Evolutionary conservation across 2,329 filamentous ascomycete genomes (phyloP).

Genomic region (Cercospora sesami): DNA sequence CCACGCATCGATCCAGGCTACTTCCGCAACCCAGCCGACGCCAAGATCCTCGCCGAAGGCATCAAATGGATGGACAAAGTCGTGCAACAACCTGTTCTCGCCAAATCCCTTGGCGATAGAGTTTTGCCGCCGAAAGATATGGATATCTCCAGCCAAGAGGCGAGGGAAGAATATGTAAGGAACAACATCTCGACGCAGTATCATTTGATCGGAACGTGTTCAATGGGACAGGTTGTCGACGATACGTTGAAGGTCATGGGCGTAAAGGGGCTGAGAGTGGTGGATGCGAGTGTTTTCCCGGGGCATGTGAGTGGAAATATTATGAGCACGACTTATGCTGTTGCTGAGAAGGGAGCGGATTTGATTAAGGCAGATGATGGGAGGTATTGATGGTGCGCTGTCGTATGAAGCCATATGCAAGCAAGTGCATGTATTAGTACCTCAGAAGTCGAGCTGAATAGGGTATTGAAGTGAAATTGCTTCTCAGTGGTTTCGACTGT

Average conservation of each 20-base stretch:
- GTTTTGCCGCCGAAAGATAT: slow-evolving; percentile 37
- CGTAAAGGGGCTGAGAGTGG: slow-evolving; percentile 34
- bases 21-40: slow-evolving; percentile 36
- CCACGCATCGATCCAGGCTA: slow-evolving; percentile 40
- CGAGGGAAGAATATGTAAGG: slow-evolving; percentile 33
- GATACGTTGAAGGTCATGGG: slow-evolving; percentile 36
- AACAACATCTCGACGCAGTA: slow-evolving; percentile 40
- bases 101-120: slow-evolving; percentile 43
- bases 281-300: slow-evolving; percentile 41
- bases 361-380: slow-evolving; percentile 34
- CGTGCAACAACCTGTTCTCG: slow-evolving; percentile 46
- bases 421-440: neutral
- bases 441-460: neutral
- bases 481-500: neutral
- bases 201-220: slow-evolving; percentile 45
- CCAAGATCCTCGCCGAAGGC: slow-evolving; percentile 36
- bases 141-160: slow-evolving; percentile 32
- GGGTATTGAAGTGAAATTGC: neutral
- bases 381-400: slow-evolving; percentile 5
- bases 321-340: slow-evolving; percentile 38
- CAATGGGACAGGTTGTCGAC: slow-evolving; percentile 40
- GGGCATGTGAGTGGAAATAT: slow-evolving; percentile 38
- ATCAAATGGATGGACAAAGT: slow-evolving; percentile 47
- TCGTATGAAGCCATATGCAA: neutral
- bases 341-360: slow-evolving; percentile 42